These are phyloP conservation scores for Annulohypoxylon moriforme DNA, from an alignment of 495 filamentous ascomycete genomes.

Conservation along the genomic window DNA sequence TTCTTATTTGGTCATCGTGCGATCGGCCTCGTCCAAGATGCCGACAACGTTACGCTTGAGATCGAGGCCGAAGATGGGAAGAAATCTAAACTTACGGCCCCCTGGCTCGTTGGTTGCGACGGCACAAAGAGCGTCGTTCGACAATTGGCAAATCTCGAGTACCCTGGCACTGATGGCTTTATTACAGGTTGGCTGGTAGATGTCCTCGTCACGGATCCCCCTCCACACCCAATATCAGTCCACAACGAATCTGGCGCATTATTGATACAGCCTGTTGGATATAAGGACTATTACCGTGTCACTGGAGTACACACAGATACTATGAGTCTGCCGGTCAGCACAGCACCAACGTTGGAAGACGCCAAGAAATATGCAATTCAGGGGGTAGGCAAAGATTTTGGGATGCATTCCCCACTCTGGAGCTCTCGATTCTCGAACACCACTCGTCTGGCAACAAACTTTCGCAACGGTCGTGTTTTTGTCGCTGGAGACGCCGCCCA, in stretches of 20 bases:
- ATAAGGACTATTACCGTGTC: not conserved
- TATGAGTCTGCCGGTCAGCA: not conserved
- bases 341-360: not conserved
- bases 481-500: not conserved
- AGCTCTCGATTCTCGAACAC: not conserved
- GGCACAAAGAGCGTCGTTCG: not conserved
- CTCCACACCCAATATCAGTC: not conserved
- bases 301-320: not conserved
- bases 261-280: not conserved
- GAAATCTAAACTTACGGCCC: not conserved
- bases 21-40: not conserved
- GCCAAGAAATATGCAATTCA: not conserved
- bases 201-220: not conserved
- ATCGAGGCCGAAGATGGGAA: not conserved
- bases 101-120: not conserved
- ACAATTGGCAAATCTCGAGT: not conserved
- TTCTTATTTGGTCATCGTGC: not conserved
- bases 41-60: not conserved
- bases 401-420: not conserved
- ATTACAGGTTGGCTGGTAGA: not conserved
- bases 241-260: not conserved
- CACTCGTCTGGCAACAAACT: not conserved
- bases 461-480: not conserved
- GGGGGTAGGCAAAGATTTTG: not conserved
- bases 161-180: not conserved